Conservation (phyloP, 2,329 filamentous ascomycete genomes). For the Aspergillus sp. region DNA sequence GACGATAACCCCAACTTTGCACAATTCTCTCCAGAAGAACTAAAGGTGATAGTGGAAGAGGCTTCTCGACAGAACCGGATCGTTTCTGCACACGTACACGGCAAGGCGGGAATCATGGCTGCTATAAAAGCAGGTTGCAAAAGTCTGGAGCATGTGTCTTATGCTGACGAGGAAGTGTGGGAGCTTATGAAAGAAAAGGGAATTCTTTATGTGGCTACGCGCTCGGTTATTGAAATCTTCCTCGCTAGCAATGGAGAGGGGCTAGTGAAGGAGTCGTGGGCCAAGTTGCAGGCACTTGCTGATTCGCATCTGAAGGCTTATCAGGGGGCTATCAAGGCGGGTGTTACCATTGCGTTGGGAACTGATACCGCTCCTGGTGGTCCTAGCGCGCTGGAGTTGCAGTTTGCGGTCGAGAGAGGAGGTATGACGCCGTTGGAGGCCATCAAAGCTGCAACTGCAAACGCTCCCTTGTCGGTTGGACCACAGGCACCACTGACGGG, state of each 20-base stretch:
- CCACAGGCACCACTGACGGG: background rate
- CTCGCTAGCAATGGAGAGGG: conserved; percentile 2
- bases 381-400: background rate
- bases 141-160: conserved; percentile 5
- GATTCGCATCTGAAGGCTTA: background rate
- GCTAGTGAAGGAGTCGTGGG: conserved; percentile 1
- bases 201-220: background rate
- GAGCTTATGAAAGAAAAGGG: conserved; percentile 3
- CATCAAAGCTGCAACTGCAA: conserved; percentile 1
- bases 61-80: background rate
- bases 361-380: conserved; percentile 2
- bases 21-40: conserved; percentile 4
- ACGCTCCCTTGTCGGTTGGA: background rate
- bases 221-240: background rate
- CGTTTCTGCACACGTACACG: conserved; percentile 3
- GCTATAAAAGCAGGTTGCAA: conserved; percentile 2
- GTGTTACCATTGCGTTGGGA: conserved; percentile 2
- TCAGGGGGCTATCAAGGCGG: conserved; percentile 4
- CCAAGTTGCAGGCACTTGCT: background rate
- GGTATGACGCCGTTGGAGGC: conserved; percentile 3
- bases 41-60: background rate
- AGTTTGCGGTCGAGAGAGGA: conserved; percentile 3
- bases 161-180: conserved; percentile 5
- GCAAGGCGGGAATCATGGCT: conserved; percentile 1
- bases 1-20: conserved; percentile 1